phyloP scores from a whole-genome alignment of 2,329 filamentous ascomycete species.

The Amauroascus niger region DNA sequence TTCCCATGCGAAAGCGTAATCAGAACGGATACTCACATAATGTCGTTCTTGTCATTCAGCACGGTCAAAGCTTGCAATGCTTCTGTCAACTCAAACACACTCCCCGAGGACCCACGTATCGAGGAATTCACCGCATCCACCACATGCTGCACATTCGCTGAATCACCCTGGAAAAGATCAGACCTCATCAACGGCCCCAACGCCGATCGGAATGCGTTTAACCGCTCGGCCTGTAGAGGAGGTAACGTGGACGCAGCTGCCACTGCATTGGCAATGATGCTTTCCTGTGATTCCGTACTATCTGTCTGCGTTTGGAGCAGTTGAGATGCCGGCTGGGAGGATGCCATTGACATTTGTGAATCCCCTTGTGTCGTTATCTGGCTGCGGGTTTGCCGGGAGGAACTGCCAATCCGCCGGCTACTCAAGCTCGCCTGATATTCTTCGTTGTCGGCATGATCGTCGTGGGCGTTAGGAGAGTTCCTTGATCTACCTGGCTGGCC shows the following conservation, averaged over 20 bases:
- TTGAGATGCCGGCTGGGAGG: constrained; percentile 68
- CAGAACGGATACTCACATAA: constrained; percentile 63
- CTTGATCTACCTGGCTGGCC: constrained; percentile 24
- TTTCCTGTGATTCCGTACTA: constrained; percentile 17
- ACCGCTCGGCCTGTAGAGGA: constrained; percentile 52
- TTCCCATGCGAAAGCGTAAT: constrained; percentile 4
- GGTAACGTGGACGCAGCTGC: constrained; percentile 32
- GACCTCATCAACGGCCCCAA: constrained; percentile 77
- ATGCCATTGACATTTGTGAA: constrained; percentile 61
- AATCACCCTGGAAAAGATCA: constrained; percentile 70
- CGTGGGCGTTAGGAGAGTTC: constrained; percentile 40
- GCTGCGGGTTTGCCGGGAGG: constrained; percentile 33
- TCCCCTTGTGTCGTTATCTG: constrained; percentile 33
- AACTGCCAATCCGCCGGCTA: constrained; percentile 21
- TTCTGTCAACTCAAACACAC: constrained; percentile 60
- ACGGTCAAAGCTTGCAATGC: constrained; percentile 65
- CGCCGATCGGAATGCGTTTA: constrained; percentile 66
- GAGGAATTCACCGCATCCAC: constrained; percentile 69
- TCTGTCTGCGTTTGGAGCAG: constrained; percentile 46
- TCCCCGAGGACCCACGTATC: constrained; percentile 40
- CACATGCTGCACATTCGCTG: constrained; percentile 63
- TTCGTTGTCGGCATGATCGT: constrained; percentile 44
- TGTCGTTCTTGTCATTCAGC: constrained; percentile 74
- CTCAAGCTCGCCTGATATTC: constrained; percentile 28
- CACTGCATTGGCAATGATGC: constrained; percentile 5